Evolutionary conservation across 2,329 filamentous ascomycete species (phyloP).

Genomic region (Lasiodiplodia hormozganensis): DNA sequence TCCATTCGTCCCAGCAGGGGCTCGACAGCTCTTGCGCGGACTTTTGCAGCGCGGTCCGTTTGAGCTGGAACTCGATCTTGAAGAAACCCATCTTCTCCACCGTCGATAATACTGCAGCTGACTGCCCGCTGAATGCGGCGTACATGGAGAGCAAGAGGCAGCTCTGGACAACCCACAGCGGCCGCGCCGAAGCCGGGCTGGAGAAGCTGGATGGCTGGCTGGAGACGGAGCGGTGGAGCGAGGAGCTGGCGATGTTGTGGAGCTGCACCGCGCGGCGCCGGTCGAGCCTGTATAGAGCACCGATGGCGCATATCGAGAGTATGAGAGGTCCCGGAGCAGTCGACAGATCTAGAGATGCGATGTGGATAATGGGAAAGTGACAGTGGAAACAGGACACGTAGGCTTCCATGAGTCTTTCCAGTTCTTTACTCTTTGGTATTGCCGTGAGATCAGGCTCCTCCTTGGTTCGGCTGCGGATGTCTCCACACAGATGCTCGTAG

Average conservation of each 20-base stretch:
- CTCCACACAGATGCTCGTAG: neutral
- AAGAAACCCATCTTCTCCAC: constrained; percentile 34
- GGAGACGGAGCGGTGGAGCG: constrained; percentile 30
- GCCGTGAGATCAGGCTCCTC: constrained; percentile 26
- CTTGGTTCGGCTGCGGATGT: neutral
- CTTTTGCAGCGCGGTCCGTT: constrained; percentile 33
- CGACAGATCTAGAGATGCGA: constrained; percentile 40
- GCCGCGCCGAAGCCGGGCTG: constrained; percentile 27
- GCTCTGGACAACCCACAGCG: constrained; percentile 42
- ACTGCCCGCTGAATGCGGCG: constrained; percentile 40
- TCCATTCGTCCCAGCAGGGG: constrained; percentile 40
- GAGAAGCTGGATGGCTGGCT: constrained; percentile 13
- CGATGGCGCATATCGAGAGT: constrained; percentile 46
- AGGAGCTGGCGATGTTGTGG: constrained; percentile 33
- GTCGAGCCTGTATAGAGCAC: constrained; percentile 43
- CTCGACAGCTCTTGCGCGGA: constrained; percentile 13
- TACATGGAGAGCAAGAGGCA: constrained; percentile 39
- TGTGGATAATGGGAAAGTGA: constrained; percentile 45
- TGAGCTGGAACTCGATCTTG: constrained; percentile 34
- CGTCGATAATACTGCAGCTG: constrained; percentile 31
- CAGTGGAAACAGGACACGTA: constrained; percentile 44
- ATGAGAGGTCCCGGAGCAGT: constrained; percentile 39
- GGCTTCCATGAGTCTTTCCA: constrained; percentile 39
- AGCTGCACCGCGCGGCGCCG: constrained; percentile 39
- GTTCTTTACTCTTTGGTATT: constrained; percentile 33